A percentile compares a stretch with the other conserved stretches of the same genome.
Conservation (phyloP, 2,329 filamentous ascomycete species). For the Trichoderma arundinaceum region DNA sequence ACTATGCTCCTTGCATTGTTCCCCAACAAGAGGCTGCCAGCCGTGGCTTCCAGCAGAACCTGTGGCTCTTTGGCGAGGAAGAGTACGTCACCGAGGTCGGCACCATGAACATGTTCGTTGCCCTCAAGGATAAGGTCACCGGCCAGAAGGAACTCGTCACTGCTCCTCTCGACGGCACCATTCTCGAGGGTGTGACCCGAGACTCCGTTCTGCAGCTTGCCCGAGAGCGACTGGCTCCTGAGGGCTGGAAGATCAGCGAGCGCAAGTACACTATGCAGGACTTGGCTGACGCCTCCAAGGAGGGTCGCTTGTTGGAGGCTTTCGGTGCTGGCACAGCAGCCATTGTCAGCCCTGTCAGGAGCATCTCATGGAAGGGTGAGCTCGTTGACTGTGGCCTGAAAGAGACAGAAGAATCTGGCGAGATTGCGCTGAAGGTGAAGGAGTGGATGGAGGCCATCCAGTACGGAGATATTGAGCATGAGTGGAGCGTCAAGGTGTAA, state of each 20-base stretch:
- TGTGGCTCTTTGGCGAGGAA: slow-evolving; percentile 96
- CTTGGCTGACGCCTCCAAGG: slow-evolving; percentile 77
- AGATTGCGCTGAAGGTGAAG: slow-evolving; percentile 86
- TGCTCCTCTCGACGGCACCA: slow-evolving; percentile 95
- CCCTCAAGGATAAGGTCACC: slow-evolving; percentile 81
- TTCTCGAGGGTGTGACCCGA: slow-evolving; percentile 91
- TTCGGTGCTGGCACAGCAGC: slow-evolving; percentile 95
- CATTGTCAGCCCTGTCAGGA: slow-evolving; percentile 87
- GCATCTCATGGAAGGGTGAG: slow-evolving; percentile 86
- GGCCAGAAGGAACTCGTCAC: slow-evolving; percentile 92
- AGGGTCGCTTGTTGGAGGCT: slow-evolving; percentile 87
- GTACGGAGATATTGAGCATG: slow-evolving; percentile 90
- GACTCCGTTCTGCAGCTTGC: slow-evolving; percentile 90
- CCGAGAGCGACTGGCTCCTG: slow-evolving; percentile 76
- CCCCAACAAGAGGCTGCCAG: slow-evolving; percentile 91
- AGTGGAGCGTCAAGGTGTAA: slow-evolving; percentile 74
- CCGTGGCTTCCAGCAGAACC: slow-evolving; percentile 95
- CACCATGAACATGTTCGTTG: slow-evolving; percentile 98
- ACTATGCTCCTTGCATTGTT: slow-evolving; percentile 99
- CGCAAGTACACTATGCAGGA: slow-evolving; percentile 92
- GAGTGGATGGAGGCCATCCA: slow-evolving; percentile 95
- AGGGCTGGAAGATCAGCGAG: slow-evolving; percentile 89
- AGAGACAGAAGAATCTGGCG: slow-evolving; percentile 83
- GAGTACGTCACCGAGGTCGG: slow-evolving; percentile 97
- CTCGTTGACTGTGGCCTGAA: slow-evolving; percentile 82